Base-by-base conservation (phyloP, 768 basidiomycete species). In the Lactarius pseudohatsudake region DNA sequence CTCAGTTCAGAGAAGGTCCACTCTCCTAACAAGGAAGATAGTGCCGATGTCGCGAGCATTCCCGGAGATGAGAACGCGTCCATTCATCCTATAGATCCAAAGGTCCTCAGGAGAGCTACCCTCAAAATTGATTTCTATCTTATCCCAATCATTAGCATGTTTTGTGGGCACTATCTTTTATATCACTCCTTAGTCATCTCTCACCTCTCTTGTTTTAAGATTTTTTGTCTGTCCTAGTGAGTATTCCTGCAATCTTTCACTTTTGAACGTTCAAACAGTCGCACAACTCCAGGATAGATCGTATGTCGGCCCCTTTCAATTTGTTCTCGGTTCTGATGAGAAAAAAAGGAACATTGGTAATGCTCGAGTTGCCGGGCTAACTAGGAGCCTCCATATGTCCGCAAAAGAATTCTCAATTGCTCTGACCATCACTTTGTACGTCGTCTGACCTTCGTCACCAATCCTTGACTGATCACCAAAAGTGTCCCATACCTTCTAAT, bases 361-460 rank as follows among this genome's bases (percentile, higher is more conserved):
- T 65, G 76, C 75, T 11, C 64, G 70, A 28, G 66, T 75, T 34
- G 76, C 75, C 2, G 76, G 76, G 32, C 67, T 77, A 18, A 73
- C 75, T 57, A 71, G 68, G 22, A 71, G 73, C 40, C 65, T 77
- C 40, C 66, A 72, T 11, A 72, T 79, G 53, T 68, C 76, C 2
- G 4, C 47, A 11, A 50, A 22, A 50, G n/a, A 50, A 26, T 50
- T 50, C 47, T 50, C 47, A 9, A 50, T 47, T 22, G 58, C 64
- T 43, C 26, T 58, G 26, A 73, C 61, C 58, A 67, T 70, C 50
- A 60, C 63, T 53, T 56, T 58, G 60, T 65, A 54, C 1, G 63
- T 34, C 4, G 22, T 13, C 22, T 54, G 26, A 28, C 45, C 34
- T 40, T 26, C 15, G 57, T 30, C 28, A 15, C 18, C 65, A 20